Evolutionary conservation across 345 rosid species (phyloP).

Genomic region (Gossypium raimondii): DNA sequence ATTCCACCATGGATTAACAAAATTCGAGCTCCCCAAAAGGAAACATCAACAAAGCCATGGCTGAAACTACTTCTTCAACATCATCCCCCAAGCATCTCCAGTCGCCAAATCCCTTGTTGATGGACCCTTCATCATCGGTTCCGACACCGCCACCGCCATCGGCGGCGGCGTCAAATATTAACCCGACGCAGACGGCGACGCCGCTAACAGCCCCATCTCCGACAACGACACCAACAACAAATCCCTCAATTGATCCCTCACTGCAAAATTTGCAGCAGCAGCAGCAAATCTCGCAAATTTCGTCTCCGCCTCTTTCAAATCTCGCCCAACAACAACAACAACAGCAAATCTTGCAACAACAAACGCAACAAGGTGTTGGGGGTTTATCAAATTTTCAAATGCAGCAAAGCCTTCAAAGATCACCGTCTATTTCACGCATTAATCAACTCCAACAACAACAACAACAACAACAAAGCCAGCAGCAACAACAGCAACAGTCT

Average conservation of each 20-base stretch:
- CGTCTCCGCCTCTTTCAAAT: slow-evolving; percentile 39
- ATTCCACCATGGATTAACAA: slow-evolving; percentile 17
- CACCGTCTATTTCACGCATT: slow-evolving; percentile 63
- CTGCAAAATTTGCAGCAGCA: slow-evolving; percentile 33
- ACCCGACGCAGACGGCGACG: not conserved
- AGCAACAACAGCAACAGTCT: slow-evolving; percentile 36
- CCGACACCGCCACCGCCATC: slow-evolving; percentile 21
- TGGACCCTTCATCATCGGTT: slow-evolving; percentile 34
- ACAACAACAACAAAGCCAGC: slow-evolving; percentile 32
- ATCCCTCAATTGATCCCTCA: slow-evolving; percentile 45
- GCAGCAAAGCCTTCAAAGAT: slow-evolving; percentile 55
- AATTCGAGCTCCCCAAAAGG: not conserved
- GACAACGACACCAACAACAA: slow-evolving; percentile 16
- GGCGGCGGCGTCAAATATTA: slow-evolving; percentile 16
- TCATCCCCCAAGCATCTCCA: slow-evolving; percentile 32
- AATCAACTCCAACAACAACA: slow-evolving; percentile 60
- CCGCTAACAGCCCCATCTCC: slow-evolving; percentile 3
- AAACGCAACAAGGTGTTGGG: slow-evolving; percentile 39
- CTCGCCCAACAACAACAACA: slow-evolving; percentile 36
- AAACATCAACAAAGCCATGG: slow-evolving; percentile 25
- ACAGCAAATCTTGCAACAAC: slow-evolving; percentile 36
- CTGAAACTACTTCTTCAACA: slow-evolving; percentile 42
- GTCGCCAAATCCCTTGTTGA: slow-evolving; percentile 35
- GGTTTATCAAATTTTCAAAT: slow-evolving; percentile 62
- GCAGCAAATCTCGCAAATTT: slow-evolving; percentile 48